phyloP scores from a whole-genome alignment of 1,284 basidiomycete species.

The Vanrija sp. region DNA sequence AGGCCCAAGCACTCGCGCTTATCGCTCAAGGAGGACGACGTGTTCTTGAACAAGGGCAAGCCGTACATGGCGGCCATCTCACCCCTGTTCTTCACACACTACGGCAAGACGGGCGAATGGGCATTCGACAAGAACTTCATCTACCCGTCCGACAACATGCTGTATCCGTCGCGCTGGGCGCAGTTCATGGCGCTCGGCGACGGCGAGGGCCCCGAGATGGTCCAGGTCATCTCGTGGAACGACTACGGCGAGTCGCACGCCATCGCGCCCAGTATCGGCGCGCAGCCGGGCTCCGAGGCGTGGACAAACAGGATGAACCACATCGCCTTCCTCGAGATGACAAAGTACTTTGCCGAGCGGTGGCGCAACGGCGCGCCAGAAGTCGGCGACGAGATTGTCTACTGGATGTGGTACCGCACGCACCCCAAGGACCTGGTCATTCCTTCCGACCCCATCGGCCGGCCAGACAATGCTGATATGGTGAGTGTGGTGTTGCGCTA shows the following conservation, averaged over 20 bases:
- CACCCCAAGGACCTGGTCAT: constrained; percentile 24
- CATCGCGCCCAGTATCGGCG: constrained; percentile 44
- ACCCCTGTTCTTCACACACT: constrained; percentile 60
- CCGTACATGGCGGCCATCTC: constrained; percentile 62
- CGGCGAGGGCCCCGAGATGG: constrained; percentile 33
- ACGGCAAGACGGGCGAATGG: constrained; percentile 44
- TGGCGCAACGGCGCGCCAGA: constrained; percentile 30
- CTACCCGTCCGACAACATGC: constrained; percentile 48
- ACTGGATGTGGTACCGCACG: constrained; percentile 44
- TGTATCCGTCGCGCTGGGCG: constrained; percentile 42
- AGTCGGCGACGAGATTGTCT: constrained; percentile 11
- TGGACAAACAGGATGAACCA: constrained; percentile 47
- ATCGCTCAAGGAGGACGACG: constrained; percentile 30
- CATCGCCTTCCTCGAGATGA: constrained; percentile 44
- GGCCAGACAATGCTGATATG: constrained; percentile 40
- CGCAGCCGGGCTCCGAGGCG: constrained; percentile 41
- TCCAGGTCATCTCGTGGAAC: constrained; percentile 50
- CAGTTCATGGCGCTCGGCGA: constrained; percentile 31
- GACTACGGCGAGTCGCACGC: constrained; percentile 49
- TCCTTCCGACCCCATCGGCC: constrained; percentile 28
- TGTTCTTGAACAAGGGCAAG: constrained; percentile 42
- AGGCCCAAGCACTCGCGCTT: constrained; percentile 37
- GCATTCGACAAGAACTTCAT: constrained; percentile 51
- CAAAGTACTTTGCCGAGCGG: constrained; percentile 27
- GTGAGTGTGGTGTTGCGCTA: constrained; percentile 20